Conservation (phyloP, 2,329 filamentous ascomycete genomes). For the Fusarium siculi region DNA sequence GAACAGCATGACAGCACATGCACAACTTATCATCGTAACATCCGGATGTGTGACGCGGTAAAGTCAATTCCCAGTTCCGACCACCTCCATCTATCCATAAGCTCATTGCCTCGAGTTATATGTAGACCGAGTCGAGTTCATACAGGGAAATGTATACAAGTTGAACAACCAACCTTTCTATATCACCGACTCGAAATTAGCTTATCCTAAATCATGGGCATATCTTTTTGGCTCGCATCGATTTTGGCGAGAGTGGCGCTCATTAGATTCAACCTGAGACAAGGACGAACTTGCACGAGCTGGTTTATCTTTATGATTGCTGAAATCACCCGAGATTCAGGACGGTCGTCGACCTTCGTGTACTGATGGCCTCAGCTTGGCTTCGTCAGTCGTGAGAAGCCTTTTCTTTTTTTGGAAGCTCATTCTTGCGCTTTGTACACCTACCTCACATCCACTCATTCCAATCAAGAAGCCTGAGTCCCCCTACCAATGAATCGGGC, state of each 20-base stretch:
- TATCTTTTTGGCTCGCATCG: conserved; percentile 17
- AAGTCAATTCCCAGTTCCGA: conserved; percentile 20
- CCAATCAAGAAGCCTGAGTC: not conserved
- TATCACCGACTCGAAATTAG: not conserved
- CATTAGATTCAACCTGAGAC: conserved; percentile 34
- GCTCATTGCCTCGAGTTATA: conserved; percentile 1
- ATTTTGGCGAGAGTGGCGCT: conserved; percentile 21
- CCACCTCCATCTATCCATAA: not conserved
- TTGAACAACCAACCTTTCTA: not conserved
- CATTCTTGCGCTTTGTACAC: not conserved
- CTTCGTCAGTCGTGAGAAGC: not conserved
- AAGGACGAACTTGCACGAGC: not conserved
- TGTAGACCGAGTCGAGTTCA: not conserved
- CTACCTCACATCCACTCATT: not conserved
- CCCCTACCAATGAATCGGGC: not conserved
- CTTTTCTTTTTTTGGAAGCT: not conserved
- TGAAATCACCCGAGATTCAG: not conserved
- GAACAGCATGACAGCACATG: conserved; percentile 27
- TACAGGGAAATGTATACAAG: not conserved
- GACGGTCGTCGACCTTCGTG: not conserved
- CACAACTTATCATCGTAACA: conserved; percentile 20
- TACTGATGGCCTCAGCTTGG: not conserved
- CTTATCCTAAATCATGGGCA: not conserved
- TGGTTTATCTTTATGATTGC: not conserved
- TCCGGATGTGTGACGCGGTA: conserved; percentile 18